Conservation (phyloP, 1,284 basidiomycete genomes). For the Xanthoconium separans region DNA sequence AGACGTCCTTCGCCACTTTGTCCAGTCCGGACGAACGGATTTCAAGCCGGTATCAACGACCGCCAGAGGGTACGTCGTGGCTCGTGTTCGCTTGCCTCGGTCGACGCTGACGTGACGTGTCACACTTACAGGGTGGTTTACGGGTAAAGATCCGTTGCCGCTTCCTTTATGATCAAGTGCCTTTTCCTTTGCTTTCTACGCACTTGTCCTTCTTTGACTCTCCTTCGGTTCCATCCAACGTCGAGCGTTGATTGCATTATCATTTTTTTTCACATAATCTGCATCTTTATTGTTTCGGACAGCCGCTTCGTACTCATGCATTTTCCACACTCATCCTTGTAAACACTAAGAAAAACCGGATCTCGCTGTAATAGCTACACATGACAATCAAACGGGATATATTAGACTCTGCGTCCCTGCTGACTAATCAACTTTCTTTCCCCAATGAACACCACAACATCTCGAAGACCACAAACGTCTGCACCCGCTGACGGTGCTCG, state of each 20-base stretch:
- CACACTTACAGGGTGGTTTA: conserved; percentile 33
- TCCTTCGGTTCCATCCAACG: conserved; percentile 16
- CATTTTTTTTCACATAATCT: conserved; percentile 8
- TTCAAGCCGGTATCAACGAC: conserved; percentile 79
- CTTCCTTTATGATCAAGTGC: conserved; percentile 5
- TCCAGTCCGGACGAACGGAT: conserved; percentile 69
- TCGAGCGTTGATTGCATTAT: conserved; percentile 31
- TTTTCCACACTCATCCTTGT: conserved; percentile 24
- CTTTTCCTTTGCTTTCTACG: conserved; percentile 11
- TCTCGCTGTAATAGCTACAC: conserved; percentile 14
- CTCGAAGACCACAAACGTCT: conserved; percentile 29
- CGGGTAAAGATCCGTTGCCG: conserved; percentile 26
- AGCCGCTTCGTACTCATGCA: conserved; percentile 26
- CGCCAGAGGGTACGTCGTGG: conserved; percentile 55
- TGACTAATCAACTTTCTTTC: conserved; percentile 19
- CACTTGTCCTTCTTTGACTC: conserved; percentile 1
- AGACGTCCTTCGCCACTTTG: conserved; percentile 63
- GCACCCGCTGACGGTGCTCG: conserved; percentile 47
- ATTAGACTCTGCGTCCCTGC: conserved; percentile 13
- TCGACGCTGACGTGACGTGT: conserved; percentile 17
- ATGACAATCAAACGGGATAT: neutral
- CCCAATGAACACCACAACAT: conserved; percentile 14
- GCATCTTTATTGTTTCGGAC: conserved; percentile 27
- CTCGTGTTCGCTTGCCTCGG: neutral
- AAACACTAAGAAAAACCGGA: conserved; percentile 20